These are phyloP conservation scores for Yamadazyma friedrichii DNA, from an alignment of 1,139 yeast species.

Conservation along the genomic window DNA sequence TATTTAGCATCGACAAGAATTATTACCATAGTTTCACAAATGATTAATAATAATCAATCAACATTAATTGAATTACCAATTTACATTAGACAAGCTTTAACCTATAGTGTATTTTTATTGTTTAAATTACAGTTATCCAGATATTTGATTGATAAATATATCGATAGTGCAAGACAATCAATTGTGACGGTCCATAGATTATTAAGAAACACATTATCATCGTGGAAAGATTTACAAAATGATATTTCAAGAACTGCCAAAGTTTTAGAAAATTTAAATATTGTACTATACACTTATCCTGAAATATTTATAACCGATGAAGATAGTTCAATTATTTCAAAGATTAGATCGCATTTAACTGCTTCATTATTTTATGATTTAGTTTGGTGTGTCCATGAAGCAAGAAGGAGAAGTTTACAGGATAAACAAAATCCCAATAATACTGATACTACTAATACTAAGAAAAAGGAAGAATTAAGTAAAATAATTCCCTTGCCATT, in stretches of 20 bases:
- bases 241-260: constrained; percentile 91
- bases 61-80: constrained; percentile 84
- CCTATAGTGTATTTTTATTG: constrained; percentile 75
- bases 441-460: constrained; percentile 10
- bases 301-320: constrained; percentile 54
- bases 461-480: constrained; percentile 16
- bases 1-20: constrained; percentile 80
- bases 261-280: constrained; percentile 85
- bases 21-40: constrained; percentile 71
- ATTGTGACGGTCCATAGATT: constrained; percentile 90
- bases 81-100: constrained; percentile 79
- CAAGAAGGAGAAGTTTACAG: constrained; percentile 68
- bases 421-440: constrained; percentile 35
- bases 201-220: constrained; percentile 80
- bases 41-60: constrained; percentile 52
- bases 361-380: constrained; percentile 90
- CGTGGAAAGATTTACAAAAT: constrained; percentile 89
- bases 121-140: constrained; percentile 85
- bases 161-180: constrained; percentile 88
- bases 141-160: constrained; percentile 68
- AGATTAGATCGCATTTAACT: constrained; percentile 90
- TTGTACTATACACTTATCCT: constrained; percentile 85
- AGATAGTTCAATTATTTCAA: constrained; percentile 63
- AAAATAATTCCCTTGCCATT: constrained; percentile 79
- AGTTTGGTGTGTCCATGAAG: constrained; percentile 95